These are phyloP conservation scores for Penicillium cinerascens DNA, from an alignment of 495 filamentous ascomycete species.

Conservation along the genomic window DNA sequence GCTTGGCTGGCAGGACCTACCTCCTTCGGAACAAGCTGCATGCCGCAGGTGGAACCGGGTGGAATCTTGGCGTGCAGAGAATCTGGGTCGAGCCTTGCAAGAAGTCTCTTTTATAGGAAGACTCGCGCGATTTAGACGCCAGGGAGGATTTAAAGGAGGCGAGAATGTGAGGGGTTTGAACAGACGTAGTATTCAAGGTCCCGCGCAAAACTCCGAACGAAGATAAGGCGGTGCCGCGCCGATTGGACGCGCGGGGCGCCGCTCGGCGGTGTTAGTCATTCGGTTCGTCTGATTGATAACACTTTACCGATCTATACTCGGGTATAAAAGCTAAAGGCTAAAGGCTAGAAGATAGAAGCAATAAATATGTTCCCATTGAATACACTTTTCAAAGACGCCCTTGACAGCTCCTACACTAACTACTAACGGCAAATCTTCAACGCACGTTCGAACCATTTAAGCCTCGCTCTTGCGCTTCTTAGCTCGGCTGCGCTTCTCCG, in stretches of 20 bases:
- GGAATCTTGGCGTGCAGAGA: conserved; percentile 18
- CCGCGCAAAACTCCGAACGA: not conserved
- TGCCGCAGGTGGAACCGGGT: conserved; percentile 37
- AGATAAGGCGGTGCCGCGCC: conserved; percentile 22
- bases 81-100: not conserved
- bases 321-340: too few relatives aligned
- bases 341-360: too few relatives aligned
- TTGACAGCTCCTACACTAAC: not conserved
- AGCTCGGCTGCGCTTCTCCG: conserved; percentile 48
- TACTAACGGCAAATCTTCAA: not conserved
- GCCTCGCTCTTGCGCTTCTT: conserved; percentile 68
- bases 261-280: conserved; percentile 24
- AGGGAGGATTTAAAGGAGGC: not conserved
- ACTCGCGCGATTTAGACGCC: not conserved
- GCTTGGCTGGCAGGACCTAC: conserved; percentile 44
- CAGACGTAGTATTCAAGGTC: not conserved
- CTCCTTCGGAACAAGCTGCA: conserved; percentile 88
- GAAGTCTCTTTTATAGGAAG: too few relatives aligned
- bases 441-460: conserved; percentile 11
- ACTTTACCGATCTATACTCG: not conserved
- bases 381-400: conserved; percentile 2
- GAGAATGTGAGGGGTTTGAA: not conserved
- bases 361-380: not conserved
- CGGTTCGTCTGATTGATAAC: not conserved
- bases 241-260: conserved; percentile 1